phyloP scores from a whole-genome alignment of 2,329 filamentous ascomycete species.

The Talaromyces piceae region DNA sequence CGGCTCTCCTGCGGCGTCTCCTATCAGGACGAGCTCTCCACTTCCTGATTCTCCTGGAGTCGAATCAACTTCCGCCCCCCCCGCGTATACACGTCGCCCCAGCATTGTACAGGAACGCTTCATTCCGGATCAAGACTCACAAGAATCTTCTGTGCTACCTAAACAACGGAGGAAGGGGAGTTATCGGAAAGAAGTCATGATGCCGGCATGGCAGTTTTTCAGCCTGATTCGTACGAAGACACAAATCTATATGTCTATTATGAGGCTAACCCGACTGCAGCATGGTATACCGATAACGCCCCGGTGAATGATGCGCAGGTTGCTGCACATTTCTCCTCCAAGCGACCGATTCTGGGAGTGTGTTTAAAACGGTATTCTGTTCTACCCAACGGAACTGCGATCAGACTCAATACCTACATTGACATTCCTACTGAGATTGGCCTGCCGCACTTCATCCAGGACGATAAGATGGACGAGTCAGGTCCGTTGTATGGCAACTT shows the following conservation, averaged over 20 bases:
- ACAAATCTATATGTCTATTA: background rate
- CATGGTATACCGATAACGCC: constrained; percentile 73
- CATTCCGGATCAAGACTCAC: constrained; percentile 37
- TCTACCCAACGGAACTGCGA: constrained; percentile 59
- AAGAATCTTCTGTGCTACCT: constrained; percentile 22
- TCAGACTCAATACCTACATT: constrained; percentile 71
- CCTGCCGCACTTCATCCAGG: constrained; percentile 82
- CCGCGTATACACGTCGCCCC: constrained; percentile 21
- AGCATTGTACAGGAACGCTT: constrained; percentile 41
- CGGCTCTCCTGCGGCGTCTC: constrained; percentile 28
- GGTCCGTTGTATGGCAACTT: constrained; percentile 76
- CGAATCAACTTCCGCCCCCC: constrained; percentile 20
- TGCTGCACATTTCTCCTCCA: constrained; percentile 75
- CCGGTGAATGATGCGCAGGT: constrained; percentile 67
- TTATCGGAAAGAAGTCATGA: constrained; percentile 72
- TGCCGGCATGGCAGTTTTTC: constrained; percentile 97
- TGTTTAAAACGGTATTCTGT: constrained; percentile 87
- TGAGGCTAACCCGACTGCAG: constrained; percentile 37
- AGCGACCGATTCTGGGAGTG: constrained; percentile 79
- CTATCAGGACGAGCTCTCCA: constrained; percentile 20
- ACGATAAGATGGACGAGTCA: constrained; percentile 61
- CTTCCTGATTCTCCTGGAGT: constrained; percentile 19
- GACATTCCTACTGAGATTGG: constrained; percentile 83
- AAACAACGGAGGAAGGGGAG: constrained; percentile 30
- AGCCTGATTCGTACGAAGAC: constrained; percentile 69